These are phyloP conservation scores for Pneumocystis sp. DNA, from an alignment of 1,139 yeast genomes.

Conservation along the genomic window DNA sequence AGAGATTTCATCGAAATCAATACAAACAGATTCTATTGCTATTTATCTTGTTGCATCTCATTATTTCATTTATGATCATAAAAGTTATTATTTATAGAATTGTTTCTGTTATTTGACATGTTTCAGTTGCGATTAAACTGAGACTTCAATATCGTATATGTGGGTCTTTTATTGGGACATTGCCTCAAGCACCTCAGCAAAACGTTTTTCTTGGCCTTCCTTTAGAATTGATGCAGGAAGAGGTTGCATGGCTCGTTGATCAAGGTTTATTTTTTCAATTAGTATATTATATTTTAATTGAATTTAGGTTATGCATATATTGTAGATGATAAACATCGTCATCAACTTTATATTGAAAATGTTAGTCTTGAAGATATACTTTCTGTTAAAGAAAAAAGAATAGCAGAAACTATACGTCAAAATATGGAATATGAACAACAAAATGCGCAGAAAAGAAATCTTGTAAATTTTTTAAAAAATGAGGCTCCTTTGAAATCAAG, in stretches of 20 bases:
- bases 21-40: neutral
- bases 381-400: neutral
- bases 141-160: conserved; percentile 41
- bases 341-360: conserved; percentile 1
- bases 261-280: conserved; percentile 17
- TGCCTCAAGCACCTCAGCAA: conserved; percentile 84
- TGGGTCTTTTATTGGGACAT: conserved; percentile 69
- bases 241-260: conserved; percentile 49
- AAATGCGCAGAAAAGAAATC: neutral
- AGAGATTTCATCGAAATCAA: neutral
- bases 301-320: conserved; percentile 13
- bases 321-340: conserved; percentile 10
- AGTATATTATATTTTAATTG: conserved; percentile 9
- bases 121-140: conserved; percentile 35
- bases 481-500: neutral
- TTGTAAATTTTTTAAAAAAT: neutral
- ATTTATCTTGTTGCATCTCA: neutral
- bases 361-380: neutral
- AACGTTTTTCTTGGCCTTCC: conserved; percentile 77
- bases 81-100: neutral
- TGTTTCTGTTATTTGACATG: neutral
- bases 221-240: conserved; percentile 55
- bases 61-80: neutral
- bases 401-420: neutral
- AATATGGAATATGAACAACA: neutral